Evolutionary conservation across 768 basidiomycete genomes (phyloP).

Genomic region (Lactarius akahatsu): DNA sequence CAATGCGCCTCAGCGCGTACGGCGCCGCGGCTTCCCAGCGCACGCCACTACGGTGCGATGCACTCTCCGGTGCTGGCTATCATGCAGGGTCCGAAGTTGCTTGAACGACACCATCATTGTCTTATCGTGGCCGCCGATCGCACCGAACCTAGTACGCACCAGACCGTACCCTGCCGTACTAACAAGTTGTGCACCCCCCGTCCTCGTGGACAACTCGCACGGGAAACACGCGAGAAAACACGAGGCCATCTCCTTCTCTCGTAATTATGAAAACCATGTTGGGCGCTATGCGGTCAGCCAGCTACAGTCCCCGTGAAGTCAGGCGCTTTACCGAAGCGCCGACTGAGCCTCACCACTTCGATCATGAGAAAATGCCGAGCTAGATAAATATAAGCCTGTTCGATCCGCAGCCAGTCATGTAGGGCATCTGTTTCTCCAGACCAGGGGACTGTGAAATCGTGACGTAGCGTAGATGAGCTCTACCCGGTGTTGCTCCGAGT

Average conservation of each 20-base stretch:
- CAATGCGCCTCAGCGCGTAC: background rate
- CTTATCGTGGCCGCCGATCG: background rate
- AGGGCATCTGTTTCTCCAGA: background rate
- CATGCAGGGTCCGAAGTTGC: background rate
- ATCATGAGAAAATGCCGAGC: background rate
- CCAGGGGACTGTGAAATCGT: background rate
- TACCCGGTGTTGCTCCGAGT: background rate
- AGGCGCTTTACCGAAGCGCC: background rate
- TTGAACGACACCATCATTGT: background rate
- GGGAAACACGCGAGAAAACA: slow-evolving; percentile 11
- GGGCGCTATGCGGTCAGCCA: background rate
- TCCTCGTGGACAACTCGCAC: slow-evolving; percentile 1
- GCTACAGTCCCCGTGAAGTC: background rate
- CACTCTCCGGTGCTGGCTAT: background rate
- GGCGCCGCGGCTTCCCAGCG: slow-evolving; percentile 7
- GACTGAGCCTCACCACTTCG: background rate
- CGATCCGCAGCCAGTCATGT: background rate
- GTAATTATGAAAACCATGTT: slow-evolving; percentile 24
- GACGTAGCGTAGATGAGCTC: background rate
- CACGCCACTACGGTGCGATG: background rate
- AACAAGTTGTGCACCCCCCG: background rate
- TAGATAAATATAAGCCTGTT: background rate
- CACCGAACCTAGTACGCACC: background rate
- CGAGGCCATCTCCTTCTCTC: slow-evolving; percentile 11
- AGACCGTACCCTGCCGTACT: background rate